Conservation (phyloP, 345 rosid species). For the Pseudoturritis turrita region DNA sequence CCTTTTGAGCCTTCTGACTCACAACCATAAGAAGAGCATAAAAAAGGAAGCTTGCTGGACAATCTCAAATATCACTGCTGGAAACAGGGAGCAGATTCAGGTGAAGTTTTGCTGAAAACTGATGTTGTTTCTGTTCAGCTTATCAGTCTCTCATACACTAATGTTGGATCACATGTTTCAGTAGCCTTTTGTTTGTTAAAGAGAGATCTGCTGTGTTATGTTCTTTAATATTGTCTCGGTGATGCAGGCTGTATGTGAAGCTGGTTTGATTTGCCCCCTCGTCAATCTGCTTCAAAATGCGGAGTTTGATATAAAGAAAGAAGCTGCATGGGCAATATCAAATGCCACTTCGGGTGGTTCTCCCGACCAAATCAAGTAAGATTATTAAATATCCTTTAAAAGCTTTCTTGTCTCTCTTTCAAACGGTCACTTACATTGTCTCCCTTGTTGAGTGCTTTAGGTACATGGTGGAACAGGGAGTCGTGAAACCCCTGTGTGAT, state of each 20-base stretch:
- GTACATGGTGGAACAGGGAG: conserved; percentile 67
- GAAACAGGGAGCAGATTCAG: conserved; percentile 95
- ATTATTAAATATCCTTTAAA: not conserved
- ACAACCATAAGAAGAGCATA: conserved; percentile 88
- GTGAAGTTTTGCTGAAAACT: conserved; percentile 24
- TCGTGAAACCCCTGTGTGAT: conserved; percentile 77
- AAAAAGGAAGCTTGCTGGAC: conserved; percentile 99
- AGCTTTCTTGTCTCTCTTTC: not conserved
- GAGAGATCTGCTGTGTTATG: not conserved
- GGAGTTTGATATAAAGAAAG: conserved; percentile 85
- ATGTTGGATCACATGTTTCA: not conserved
- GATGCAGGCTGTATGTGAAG: conserved; percentile 61
- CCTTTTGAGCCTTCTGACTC: conserved; percentile 71
- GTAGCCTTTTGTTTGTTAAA: not conserved
- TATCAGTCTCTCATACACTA: not conserved
- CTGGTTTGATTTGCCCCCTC: conserved; percentile 56
- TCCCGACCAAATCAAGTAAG: conserved; percentile 70
- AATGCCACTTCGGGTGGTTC: conserved; percentile 81
- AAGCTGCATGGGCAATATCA: conserved; percentile 89
- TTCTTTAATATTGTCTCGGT: not conserved
- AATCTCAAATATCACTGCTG: conserved; percentile 96
- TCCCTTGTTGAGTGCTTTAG: conserved; percentile 25
- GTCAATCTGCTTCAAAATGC: conserved; percentile 69
- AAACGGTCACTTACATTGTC: not conserved
- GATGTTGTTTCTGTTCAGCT: not conserved